Base-by-base conservation (phyloP, 73 alveolate genomes). In the Paramecium caudatum region DNA sequence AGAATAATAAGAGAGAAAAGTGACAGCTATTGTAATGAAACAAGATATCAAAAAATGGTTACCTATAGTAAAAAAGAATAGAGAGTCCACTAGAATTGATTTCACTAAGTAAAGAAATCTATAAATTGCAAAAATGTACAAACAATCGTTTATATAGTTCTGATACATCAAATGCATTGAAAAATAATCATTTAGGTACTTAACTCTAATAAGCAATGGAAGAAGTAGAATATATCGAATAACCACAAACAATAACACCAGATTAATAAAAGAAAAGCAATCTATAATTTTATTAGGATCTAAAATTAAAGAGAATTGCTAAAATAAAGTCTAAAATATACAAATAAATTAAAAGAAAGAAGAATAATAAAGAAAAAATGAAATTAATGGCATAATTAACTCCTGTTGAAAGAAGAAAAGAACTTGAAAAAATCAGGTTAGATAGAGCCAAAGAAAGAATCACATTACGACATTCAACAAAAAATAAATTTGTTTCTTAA, bases 1-100 rank as follows among this genome's bases (percentile, higher is more conserved):
- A 74, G 88, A 30, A 1, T 41, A 3, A n/a, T 21, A 41, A 45
- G 88, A 74, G 19, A 45, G 88, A 17, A 74, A 74, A 43, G 88
- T 74, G 19, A 68, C 88, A 9, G 62, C 88, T 1, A 43, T 30
- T 45, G 68, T 74, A 4, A 41, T 74, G 68, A 74, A 74, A 43
- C 9, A 74, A 41, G 88, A 74, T 74, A 74, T 74, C 1, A 74
- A 74, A 41, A 74, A 74, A 74, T 74, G 88, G 88, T 37, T 74
- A 27, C 88, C 88, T 7, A 74, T 74, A 21, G 88, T 74, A 0
- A 74, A 74, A 45, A 74, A 74, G 16, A 74, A 74, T 74, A 74
- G 88, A 45, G 88, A 74, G 15, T 36, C 88, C 19, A 68, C 36
- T 10, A 23, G 39, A 4, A 41, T 74, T 41, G 65, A 74, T 43